Evolutionary conservation across 2,329 filamentous ascomycete species (phyloP), one percentile per base, ranked within the genome.

Genomic region (Salinomyces thailandicus): DNA sequence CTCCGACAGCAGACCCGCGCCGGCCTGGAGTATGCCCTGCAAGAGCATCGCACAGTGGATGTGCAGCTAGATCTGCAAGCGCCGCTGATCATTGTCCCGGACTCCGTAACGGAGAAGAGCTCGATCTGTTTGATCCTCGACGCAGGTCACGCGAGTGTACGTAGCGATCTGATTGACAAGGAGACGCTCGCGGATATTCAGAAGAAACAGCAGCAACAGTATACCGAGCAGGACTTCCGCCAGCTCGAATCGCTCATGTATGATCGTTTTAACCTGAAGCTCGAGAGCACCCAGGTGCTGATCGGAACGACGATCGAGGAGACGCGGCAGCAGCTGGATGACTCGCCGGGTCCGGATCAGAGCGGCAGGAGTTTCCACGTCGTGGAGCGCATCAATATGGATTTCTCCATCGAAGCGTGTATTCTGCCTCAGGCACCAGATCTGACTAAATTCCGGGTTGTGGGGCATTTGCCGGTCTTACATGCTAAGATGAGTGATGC

Each of bases 21-120:
- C 33, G 89, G 91, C 17, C 73, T 99, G 20, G 87, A 98, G 60
- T 98, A 95, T 61, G 93, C 91, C 0, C 67, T 99, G 3, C 83
- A 95, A 53, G 93, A 98, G 57, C 91, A 98, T 69, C 96, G 94
- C 67, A 96, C 91, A 2, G 81, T 98, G 57, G 94, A 98, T 52
- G 89, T 89, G 11, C 85, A 96, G 50, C 71, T 99, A 29, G 91
- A 98, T 59, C 75, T 98, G 9, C 87, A 95, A 56, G 91, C 91
- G 0, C 91, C 91, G 22, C 74, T 99, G 1, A 93, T 99, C 48
- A 96, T 99, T 45, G 77, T 98, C 7, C 91, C 91, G 0, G 86
- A 96, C 55, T 94, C 82, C 52, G 91, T 98, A 39, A 89, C 81
- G 1, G 75, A 79, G 15, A 70, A 79, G 51, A 79, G 75, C 43